Evolutionary conservation across 2,329 filamentous ascomycete species (phyloP), one percentile per base, ranked within the genome.

Genomic region (Trichoderma cornu-damae): DNA sequence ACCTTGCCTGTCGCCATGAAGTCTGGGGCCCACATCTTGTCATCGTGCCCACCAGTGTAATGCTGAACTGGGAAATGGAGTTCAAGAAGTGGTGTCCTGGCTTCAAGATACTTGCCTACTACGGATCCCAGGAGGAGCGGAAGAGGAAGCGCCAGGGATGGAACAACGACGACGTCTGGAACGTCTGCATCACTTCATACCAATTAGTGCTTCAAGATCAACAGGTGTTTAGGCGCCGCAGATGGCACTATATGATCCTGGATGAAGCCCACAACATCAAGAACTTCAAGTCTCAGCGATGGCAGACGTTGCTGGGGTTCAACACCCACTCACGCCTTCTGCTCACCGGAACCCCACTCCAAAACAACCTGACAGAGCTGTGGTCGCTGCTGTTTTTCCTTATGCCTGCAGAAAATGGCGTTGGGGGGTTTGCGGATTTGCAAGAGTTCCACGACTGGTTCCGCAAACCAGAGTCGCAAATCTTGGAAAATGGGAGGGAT

Each of bases 221-320:
- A 62, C 88, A 93, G 64, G 90, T 96, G 1, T 95, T 99, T 75
- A 94, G 96, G 69, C 85, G 92, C 61, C 85, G 93, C 32, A 83
- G 85, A 53, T 99, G 95, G 95, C 92, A 97, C 69, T 99, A 97
- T 72, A 90, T 99, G 83, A 92, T 99, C 62, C 82, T 99, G 1
- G 94, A 99, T 65, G 94, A 99, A 75, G 94, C 95, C 0, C 94
- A 99, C 76, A 97, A 99, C 73, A 99, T 99, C 79, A 97, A 99
- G 69, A 99, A 99, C 72, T 99, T 97, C 79, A 92, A 96, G 67
- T 96, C 93, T 1, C 92, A 96, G 70, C 81, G 93, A 62, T 99
- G 94, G 92, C 94, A 97, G 70, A 93, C 91, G 0, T 81, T 99
- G 62, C 83, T 99, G 20, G 94, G 89, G 0, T 95, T 99, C 75